A percentile compares a stretch with the other conserved stretches of the same genome.
Conservation (phyloP, 108 stramenopile genomes). For the Skeletonema costatum region DNA sequence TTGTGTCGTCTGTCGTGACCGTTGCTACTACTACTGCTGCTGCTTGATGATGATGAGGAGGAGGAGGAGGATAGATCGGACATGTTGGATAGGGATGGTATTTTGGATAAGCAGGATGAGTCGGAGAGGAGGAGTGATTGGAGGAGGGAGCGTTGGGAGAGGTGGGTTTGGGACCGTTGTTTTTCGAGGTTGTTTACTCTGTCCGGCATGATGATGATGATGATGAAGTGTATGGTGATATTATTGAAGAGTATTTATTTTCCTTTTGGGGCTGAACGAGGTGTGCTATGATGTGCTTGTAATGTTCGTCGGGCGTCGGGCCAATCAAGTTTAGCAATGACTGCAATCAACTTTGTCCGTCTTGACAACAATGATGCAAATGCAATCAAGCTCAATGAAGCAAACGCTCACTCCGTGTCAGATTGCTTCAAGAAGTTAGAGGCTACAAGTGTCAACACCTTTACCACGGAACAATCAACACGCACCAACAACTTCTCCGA, state of each 20-base stretch:
- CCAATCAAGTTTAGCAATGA: too few species aligned
- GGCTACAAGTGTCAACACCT: background rate
- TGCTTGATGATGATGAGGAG: too few species aligned
- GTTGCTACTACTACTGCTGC: too few species aligned
- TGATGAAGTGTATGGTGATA: background rate
- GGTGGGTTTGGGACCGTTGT: background rate
- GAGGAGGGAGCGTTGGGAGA: background rate
- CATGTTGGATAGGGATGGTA: background rate
- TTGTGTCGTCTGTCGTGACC: background rate
- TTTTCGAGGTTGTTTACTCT: background rate
- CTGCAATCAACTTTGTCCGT: too few species aligned
- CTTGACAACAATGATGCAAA: too few species aligned
- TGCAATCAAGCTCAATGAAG: too few species aligned
- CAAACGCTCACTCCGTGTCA: background rate
- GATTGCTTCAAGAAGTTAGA: too few species aligned
- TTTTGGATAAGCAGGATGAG: background rate
- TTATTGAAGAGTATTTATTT: background rate
- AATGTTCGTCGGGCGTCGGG: too few species aligned
- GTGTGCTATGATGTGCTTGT: too few species aligned
- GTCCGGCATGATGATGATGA: background rate
- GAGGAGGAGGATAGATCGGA: background rate
- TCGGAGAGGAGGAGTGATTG: background rate
- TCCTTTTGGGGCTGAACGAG: too few species aligned
- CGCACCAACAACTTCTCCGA: too few species aligned
- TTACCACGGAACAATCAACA: background rate